These are phyloP conservation scores for Periconia sp. DNA, from an alignment of 2,329 filamentous ascomycete genomes.

Conservation along the genomic window DNA sequence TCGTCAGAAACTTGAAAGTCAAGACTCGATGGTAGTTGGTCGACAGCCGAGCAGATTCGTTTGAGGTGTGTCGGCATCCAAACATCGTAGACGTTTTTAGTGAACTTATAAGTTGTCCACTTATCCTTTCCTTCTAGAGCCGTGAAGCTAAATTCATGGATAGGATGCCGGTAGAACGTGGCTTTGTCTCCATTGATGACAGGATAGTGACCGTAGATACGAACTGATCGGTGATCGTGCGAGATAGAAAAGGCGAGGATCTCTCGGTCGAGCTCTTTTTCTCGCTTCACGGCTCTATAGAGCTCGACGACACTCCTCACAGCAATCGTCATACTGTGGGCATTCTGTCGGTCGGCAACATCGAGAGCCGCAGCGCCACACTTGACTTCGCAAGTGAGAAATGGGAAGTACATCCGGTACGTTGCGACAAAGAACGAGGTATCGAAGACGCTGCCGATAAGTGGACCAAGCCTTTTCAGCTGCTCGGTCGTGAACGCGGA, in stretches of 20 bases:
- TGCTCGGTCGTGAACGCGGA: constrained; percentile 18
- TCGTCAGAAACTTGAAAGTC: too few species aligned
- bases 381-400: constrained; percentile 28
- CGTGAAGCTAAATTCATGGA: constrained; percentile 16
- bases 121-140: too few species aligned
- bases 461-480: constrained; percentile 18
- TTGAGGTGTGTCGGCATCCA: too few species aligned
- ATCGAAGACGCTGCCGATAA: constrained; percentile 14
- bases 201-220: constrained; percentile 23
- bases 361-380: constrained; percentile 19
- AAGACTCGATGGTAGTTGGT: too few species aligned
- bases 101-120: too few species aligned
- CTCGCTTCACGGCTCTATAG: constrained; percentile 19
- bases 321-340: constrained; percentile 22
- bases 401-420: constrained; percentile 20
- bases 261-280: constrained; percentile 23
- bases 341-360: constrained; percentile 30
- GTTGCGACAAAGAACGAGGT: constrained; percentile 45
- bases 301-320: constrained; percentile 18
- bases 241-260: constrained; percentile 26
- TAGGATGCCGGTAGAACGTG: constrained; percentile 23
- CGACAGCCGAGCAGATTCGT: too few species aligned
- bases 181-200: constrained; percentile 19
- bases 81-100: too few species aligned
- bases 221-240: constrained; percentile 19